Base-by-base conservation (phyloP, 495 filamentous ascomycete species). In the Xylaria longipes region DNA sequence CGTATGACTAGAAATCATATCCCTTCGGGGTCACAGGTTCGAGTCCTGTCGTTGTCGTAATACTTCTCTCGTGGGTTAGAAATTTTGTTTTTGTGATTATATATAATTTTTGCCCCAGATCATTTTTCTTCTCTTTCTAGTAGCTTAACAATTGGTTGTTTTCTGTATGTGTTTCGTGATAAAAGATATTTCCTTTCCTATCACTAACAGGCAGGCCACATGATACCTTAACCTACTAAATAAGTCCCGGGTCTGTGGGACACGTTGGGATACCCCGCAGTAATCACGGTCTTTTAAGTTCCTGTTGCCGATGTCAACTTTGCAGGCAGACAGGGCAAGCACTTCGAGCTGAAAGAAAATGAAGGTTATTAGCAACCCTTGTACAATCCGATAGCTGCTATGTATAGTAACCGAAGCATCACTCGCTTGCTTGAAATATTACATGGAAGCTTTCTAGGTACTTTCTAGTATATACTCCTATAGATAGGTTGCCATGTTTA, bases 1-100 rank as follows among this genome's bases (percentile, higher is more conserved):
- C 69, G 69, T 71, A 65, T 64, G 69, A 71, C 69, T 71, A 71
- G 69, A 71, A 71, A 71, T 71, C 69, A 57, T 71, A 71, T 71
- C 69, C 69, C 69, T 71, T 71, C 69, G 69, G 69, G 69, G 60
- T 71, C 69, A 71, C 69, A 71, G 69, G 69, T 71, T 71, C 69
- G 69, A 71, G 60, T 71, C 69, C 69, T 71, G 69, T 71, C 69
- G 69, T 71, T 71, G 69, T 65, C 69, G 69, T 25, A 31, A 14
- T n/a, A 27, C 0, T 8, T 12, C 22, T 22, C n/a, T 9, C 7
- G 52, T 14, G 0, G 9, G 0, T 5, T 57, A 4, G 7, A n/a
- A 11, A 6, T 46, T 46, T 20, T 46, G 41, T 15, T 45, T 17
- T 45, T 12, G 5, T 3, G 6, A 45, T 20, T 8, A 20, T n/a